Percentiles rank a stretch among this genome's conserved stretches.
phyloP scores from a whole-genome alignment of 305 asterid species.

The Fraxinus xanthoxyloides region DNA sequence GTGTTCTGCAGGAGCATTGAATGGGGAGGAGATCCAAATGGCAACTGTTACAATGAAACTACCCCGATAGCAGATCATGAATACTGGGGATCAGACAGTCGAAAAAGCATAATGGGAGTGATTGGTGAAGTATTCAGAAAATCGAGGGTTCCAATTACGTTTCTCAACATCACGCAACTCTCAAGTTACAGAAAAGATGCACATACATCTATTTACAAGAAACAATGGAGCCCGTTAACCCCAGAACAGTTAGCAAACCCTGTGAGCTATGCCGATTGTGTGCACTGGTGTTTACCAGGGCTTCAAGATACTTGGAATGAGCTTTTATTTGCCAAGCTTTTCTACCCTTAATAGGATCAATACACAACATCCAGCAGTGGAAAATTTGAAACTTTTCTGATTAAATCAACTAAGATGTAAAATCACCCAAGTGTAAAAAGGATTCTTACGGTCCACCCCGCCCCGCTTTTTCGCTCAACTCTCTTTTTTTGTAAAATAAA shows the following conservation, averaged over 20 bases:
- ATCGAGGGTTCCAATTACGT: constrained; percentile 37
- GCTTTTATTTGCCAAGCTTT: constrained; percentile 42
- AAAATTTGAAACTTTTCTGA: background rate
- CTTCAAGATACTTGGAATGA: constrained; percentile 59
- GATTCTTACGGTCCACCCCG: background rate
- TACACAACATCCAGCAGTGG: background rate
- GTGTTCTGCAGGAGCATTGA: constrained; percentile 35
- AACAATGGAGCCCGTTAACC: constrained; percentile 44
- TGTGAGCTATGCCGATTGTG: constrained; percentile 45
- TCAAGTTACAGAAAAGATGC: constrained; percentile 45
- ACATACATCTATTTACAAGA: constrained; percentile 46
- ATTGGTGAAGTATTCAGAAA: constrained; percentile 34
- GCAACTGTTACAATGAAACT: constrained; percentile 40
- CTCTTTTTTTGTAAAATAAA: background rate
- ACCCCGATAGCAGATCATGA: constrained; percentile 29
- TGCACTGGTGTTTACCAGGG: constrained; percentile 52
- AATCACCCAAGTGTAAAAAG: background rate
- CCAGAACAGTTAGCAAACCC: constrained; percentile 42
- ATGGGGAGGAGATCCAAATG: constrained; percentile 40
- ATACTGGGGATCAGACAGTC: constrained; percentile 41
- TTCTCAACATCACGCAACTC: constrained; percentile 44
- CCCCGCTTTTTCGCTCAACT: background rate
- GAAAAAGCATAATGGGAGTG: constrained; percentile 44
- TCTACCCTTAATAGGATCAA: constrained; percentile 22
- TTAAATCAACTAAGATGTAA: background rate